Conservation (phyloP, 768 basidiomycete genomes). For the Tubosaeta sp. region DNA sequence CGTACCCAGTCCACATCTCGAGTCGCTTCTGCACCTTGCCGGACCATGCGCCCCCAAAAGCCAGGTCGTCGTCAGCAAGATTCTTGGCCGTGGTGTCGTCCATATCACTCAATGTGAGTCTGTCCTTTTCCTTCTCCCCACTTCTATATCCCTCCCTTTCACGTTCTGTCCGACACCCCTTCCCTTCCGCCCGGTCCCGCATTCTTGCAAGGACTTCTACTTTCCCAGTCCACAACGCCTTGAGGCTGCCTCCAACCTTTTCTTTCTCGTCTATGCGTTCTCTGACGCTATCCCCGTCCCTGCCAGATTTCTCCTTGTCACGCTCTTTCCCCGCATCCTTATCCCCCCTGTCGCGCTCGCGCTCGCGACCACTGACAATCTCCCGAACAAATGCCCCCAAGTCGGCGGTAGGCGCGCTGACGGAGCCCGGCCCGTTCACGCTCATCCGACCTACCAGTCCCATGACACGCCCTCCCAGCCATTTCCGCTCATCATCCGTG, state of each 20-base stretch:
- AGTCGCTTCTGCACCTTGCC: slow-evolving; percentile 45
- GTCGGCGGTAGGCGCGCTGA: slow-evolving; percentile 49
- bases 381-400: slow-evolving; percentile 47
- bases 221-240: slow-evolving; percentile 32
- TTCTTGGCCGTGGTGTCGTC: slow-evolving; percentile 24
- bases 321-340: slow-evolving; percentile 30
- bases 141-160: slow-evolving; percentile 26
- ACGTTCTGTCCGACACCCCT: slow-evolving; percentile 18
- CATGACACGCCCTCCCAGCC: slow-evolving; percentile 31
- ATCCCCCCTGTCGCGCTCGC: slow-evolving; percentile 27
- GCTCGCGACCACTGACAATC: slow-evolving; percentile 33
- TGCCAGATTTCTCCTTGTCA: slow-evolving; percentile 36
- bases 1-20: slow-evolving; percentile 48
- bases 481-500: slow-evolving; percentile 30
- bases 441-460: slow-evolving; percentile 37
- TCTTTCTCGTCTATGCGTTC: slow-evolving; percentile 34
- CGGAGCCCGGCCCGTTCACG: slow-evolving; percentile 37
- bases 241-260: slow-evolving; percentile 30
- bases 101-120: slow-evolving; percentile 28
- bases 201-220: slow-evolving; percentile 25
- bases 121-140: slow-evolving; percentile 29
- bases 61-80: slow-evolving; percentile 29
- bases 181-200: slow-evolving; percentile 28
- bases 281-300: slow-evolving; percentile 31
- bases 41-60: slow-evolving; percentile 35